Percentiles rank a stretch among this genome's conserved stretches.
phyloP scores from a whole-genome alignment of 2,329 filamentous ascomycete species.

The Rhinocladiella mackenziei region DNA sequence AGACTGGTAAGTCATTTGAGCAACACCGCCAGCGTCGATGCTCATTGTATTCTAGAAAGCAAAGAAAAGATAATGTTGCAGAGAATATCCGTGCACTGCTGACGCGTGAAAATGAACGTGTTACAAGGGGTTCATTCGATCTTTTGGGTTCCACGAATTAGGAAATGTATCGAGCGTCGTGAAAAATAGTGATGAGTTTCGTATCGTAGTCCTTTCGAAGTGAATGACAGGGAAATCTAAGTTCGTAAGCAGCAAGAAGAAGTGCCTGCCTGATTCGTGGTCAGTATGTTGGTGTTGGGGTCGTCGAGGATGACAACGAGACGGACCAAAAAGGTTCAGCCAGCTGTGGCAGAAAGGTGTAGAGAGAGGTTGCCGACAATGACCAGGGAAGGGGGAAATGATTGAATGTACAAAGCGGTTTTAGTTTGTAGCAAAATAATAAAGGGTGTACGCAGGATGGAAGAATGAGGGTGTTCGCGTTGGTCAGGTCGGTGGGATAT shows the following conservation, averaged over 20 bases:
- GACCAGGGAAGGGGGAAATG: conserved; percentile 8
- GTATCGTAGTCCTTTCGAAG: conserved; percentile 4
- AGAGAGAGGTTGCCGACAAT: conserved; percentile 9
- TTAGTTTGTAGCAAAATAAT: conserved; percentile 6
- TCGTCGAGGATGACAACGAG: background rate
- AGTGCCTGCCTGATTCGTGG: conserved; percentile 11
- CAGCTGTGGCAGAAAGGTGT: conserved; percentile 21
- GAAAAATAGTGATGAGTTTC: conserved; percentile 8
- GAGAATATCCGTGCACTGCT: conserved; percentile 13
- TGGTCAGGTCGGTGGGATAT: conserved; percentile 17
- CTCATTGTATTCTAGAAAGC: conserved; percentile 26
- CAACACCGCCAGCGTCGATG: conserved; percentile 96
- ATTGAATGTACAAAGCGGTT: conserved; percentile 19
- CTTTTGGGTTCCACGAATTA: conserved; percentile 19
- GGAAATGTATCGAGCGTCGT: conserved; percentile 16
- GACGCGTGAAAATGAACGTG: conserved; percentile 18
- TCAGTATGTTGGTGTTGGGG: conserved; percentile 5
- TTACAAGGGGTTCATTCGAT: conserved; percentile 7
- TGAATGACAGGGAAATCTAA: conserved; percentile 3
- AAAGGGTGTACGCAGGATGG: conserved; percentile 4
- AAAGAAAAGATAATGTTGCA: too few species aligned
- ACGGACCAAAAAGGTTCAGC: conserved; percentile 24
- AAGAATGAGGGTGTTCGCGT: conserved; percentile 18
- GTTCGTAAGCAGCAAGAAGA: conserved; percentile 6
- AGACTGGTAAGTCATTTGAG: conserved; percentile 95